Evolutionary conservation across 352 stramenopile genomes (phyloP).

Genomic region (Phytopythium litorale): DNA sequence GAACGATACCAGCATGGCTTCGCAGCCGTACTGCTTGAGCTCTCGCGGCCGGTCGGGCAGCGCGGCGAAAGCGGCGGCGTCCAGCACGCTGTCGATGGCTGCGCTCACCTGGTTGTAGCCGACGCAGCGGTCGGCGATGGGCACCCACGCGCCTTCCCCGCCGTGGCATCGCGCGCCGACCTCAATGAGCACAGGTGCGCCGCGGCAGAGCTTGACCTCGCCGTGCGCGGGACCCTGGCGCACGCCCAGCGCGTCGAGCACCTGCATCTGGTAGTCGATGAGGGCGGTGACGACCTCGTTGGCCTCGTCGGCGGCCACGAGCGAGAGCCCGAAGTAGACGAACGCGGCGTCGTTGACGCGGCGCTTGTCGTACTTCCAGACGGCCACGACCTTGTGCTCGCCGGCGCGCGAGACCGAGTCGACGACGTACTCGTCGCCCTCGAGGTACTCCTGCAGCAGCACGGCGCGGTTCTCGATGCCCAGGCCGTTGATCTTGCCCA

Average conservation of each 20-base stretch:
- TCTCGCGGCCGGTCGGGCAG: constrained; percentile 60
- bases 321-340: constrained; percentile 91
- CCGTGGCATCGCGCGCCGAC: constrained; percentile 95
- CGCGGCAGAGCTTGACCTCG: constrained; percentile 84
- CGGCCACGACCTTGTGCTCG: constrained; percentile 92
- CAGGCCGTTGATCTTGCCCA: constrained; percentile 85
- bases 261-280: constrained; percentile 83
- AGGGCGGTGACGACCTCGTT: constrained; percentile 62
- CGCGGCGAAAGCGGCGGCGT: constrained; percentile 49
- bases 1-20: constrained; percentile 93
- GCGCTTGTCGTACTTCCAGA: constrained; percentile 99
- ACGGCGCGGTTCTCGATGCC: constrained; percentile 84
- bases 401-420: constrained; percentile 93
- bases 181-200: constrained; percentile 92
- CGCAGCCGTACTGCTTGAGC: constrained; percentile 84
- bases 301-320: constrained; percentile 51
- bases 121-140: constrained; percentile 89
- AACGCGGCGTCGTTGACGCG: constrained; percentile 92
- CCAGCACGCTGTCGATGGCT: constrained; percentile 81
- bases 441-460: constrained; percentile 92
- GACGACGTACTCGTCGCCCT: constrained; percentile 95
- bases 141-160: constrained; percentile 92
- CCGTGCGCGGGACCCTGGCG: constrained; percentile 72
- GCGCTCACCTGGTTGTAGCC: constrained; percentile 94
- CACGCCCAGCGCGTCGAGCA: constrained; percentile 74